These are phyloP conservation scores for Gamsiella multidivaricata DNA, from an alignment of 192 early-diverging fungal species.

Conservation along the genomic window DNA sequence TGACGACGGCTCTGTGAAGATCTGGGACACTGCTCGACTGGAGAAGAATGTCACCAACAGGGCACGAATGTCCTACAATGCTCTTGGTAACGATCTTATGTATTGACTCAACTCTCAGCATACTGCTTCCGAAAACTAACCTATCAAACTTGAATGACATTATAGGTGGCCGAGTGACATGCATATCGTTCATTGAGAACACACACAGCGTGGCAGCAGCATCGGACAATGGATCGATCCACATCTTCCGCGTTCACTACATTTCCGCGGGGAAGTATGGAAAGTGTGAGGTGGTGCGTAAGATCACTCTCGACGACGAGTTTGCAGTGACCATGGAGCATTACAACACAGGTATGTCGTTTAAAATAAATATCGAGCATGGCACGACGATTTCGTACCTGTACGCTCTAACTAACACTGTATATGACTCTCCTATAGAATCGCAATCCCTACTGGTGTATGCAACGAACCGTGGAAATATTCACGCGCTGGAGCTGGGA, in stretches of 20 bases:
- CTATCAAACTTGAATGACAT: background rate
- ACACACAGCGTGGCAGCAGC: constrained; percentile 82
- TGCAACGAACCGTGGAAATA: constrained; percentile 75
- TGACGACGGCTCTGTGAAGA: constrained; percentile 82
- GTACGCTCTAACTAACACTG: background rate
- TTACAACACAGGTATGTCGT: constrained; percentile 68
- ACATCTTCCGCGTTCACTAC: constrained; percentile 72
- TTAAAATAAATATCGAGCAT: too few species aligned
- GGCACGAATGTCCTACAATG: constrained; percentile 74
- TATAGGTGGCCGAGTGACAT: constrained; percentile 78
- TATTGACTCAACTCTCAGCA: background rate
- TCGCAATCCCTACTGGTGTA: constrained; percentile 76
- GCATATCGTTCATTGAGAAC: constrained; percentile 81
- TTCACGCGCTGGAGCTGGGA: constrained; percentile 78
- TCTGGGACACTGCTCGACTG: constrained; percentile 86
- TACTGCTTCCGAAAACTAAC: background rate
- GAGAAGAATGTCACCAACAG: constrained; percentile 88
- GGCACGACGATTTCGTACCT: too few species aligned
- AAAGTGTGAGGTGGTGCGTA: constrained; percentile 68
- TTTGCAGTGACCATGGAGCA: constrained; percentile 73
- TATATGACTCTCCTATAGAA: constrained; percentile 37
- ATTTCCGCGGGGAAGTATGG: constrained; percentile 68
- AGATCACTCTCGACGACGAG: constrained; percentile 66
- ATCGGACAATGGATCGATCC: constrained; percentile 85
- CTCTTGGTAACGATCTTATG: constrained; percentile 62